These are phyloP conservation scores for Ormosia emarginata DNA, from an alignment of 306 rosid species.

Conservation along the genomic window DNA sequence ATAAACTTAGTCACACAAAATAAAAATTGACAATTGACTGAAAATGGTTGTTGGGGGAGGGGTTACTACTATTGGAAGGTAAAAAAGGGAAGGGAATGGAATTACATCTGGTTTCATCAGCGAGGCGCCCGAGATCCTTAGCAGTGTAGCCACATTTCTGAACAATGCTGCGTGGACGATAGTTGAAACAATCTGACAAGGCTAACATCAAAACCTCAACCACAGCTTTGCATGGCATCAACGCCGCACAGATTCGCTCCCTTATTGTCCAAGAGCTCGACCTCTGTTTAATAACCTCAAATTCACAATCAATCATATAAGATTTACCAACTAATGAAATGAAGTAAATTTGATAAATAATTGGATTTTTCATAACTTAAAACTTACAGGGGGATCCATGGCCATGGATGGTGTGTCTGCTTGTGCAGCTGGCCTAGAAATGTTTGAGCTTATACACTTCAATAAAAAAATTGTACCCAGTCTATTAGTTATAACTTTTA, in stretches of 20 bases:
- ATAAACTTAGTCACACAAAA: background rate
- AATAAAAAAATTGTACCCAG: too few relatives aligned
- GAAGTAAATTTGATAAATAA: background rate
- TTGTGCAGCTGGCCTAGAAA: background rate
- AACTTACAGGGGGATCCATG: background rate
- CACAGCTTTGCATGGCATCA: slow-evolving; percentile 41
- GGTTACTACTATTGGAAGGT: background rate
- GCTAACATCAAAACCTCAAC: slow-evolving; percentile 45
- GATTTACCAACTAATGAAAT: background rate
- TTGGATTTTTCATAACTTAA: too few relatives aligned
- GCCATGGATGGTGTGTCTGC: background rate
- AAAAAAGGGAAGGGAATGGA: background rate
- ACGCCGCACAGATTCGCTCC: slow-evolving; percentile 46
- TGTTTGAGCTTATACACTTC: too few relatives aligned
- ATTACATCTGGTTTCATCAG: slow-evolving; percentile 65
- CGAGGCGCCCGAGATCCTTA: slow-evolving; percentile 36
- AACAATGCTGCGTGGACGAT: background rate
- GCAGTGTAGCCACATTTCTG: background rate
- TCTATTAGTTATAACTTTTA: too few relatives aligned
- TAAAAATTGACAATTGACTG: background rate
- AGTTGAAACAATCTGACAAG: slow-evolving; percentile 43
- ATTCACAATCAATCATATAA: background rate
- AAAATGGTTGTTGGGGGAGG: background rate
- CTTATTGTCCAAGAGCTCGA: slow-evolving; percentile 41
- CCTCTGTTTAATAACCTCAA: slow-evolving; percentile 28